These are phyloP conservation scores for Penicillium polonicum DNA, from an alignment of 2,329 filamentous ascomycete genomes.

Conservation along the genomic window DNA sequence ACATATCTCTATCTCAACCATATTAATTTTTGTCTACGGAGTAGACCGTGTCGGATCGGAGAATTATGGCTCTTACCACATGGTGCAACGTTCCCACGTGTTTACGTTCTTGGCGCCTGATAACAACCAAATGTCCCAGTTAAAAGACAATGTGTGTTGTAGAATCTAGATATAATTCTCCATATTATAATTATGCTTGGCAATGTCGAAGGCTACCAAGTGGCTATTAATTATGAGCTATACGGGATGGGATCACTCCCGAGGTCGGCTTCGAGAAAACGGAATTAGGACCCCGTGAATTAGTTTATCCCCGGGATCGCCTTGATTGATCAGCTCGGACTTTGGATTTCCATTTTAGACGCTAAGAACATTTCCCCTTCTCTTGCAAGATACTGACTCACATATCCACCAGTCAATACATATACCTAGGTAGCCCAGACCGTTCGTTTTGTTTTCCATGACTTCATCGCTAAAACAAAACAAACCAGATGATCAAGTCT, in stretches of 20 bases:
- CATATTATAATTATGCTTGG: neutral
- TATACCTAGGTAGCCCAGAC: neutral
- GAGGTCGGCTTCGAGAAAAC: neutral
- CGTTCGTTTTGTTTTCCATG: neutral
- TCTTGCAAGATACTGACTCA: neutral
- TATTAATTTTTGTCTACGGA: neutral
- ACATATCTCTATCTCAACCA: slow-evolving; percentile 15
- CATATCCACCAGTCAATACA: neutral
- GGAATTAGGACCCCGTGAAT: slow-evolving; percentile 1
- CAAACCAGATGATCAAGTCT: neutral
- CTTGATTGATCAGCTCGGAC: slow-evolving; percentile 24
- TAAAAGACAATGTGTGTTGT: neutral
- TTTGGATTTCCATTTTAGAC: neutral
- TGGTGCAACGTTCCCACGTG: neutral
- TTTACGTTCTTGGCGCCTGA: neutral
- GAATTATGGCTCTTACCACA: neutral
- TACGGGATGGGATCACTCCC: neutral
- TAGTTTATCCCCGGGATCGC: neutral
- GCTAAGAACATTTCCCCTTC: neutral
- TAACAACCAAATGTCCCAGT: neutral
- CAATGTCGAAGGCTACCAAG: neutral
- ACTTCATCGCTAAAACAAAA: neutral
- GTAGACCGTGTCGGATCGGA: neutral
- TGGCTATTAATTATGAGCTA: neutral
- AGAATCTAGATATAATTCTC: neutral